Evolutionary conservation across 2,329 filamentous ascomycete species (phyloP), one percentile per base, ranked within the genome.

Genomic region (Eutypella sp.): DNA sequence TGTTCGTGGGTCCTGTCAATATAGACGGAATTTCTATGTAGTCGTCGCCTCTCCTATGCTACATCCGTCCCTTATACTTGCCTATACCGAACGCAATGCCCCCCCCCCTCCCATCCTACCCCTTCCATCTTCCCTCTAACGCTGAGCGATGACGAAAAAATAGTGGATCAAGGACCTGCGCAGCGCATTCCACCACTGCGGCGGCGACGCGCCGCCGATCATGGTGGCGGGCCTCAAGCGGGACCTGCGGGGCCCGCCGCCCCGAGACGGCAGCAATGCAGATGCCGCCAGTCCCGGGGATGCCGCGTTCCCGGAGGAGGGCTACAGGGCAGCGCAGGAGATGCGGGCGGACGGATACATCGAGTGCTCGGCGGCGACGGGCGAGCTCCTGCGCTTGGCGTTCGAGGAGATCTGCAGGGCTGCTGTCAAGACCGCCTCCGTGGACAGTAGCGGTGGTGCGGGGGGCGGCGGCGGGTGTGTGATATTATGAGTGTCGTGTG

Each of bases 241-340:
- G 48, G 81, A 84, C 54, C 61, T 82, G 44, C 68, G 78, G 46
- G n/a, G n/a, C n/a, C n/a, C n/a, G n/a, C n/a, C n/a, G n/a, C n/a
- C n/a, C n/a, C n/a, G n/a, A n/a, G n/a, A n/a, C n/a, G n/a, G n/a
- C n/a, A n/a, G n/a, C n/a, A n/a, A n/a, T n/a, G n/a, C n/a, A n/a
- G n/a, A n/a, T n/a, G n/a, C n/a, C n/a, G n/a, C n/a, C n/a, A n/a
- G n/a, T n/a, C n/a, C n/a, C n/a, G n/a, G n/a, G n/a, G n/a, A n/a
- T n/a, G n/a, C 77, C 52, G 78, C 83, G 42, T 77, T 79, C 49
- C 81, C 81, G 10, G 75, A 83, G 49, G 81, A 84, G 61, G 80
- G 71, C 1, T 79, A 81, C 56, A 69, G 69, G 22, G 60, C 74
- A 42, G 73, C 80, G 19, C 78, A 82, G 56, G 71, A 74, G 52